phyloP scores from a whole-genome alignment of 106 monocot genomes.

The Triglochin maritima region DNA sequence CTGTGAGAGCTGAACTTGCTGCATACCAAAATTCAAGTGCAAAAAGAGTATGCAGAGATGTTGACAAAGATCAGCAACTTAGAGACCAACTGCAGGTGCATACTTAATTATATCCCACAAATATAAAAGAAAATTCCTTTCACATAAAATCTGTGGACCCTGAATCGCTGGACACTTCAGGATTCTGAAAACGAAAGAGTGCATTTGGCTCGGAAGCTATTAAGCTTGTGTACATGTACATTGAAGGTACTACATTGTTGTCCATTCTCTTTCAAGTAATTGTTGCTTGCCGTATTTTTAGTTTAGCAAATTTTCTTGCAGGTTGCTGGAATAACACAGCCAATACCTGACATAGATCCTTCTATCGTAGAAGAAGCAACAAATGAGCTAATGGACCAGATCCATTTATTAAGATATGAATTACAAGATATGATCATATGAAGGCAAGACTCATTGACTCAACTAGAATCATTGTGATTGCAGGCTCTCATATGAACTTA shows the following conservation, averaged over 20 bases:
- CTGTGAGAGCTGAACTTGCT: slow-evolving; percentile 58
- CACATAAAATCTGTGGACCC: background rate
- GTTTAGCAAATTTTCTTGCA: slow-evolving; percentile 7
- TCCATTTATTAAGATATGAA: slow-evolving; percentile 34
- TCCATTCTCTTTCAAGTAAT: background rate
- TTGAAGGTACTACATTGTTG: slow-evolving; percentile 28
- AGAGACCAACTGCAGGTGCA: slow-evolving; percentile 38
- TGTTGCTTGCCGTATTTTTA: background rate
- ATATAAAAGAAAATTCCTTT: background rate
- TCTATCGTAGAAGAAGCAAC: slow-evolving; percentile 40
- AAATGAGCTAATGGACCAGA: slow-evolving; percentile 18
- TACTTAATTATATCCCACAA: background rate
- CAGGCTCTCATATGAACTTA: no score
- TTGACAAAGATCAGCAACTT: slow-evolving; percentile 51
- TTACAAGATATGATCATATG: slow-evolving; percentile 39
- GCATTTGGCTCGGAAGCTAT: slow-evolving; percentile 30
- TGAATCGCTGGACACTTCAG: slow-evolving; percentile 17
- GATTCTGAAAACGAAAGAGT: slow-evolving; percentile 42
- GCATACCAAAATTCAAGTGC: slow-evolving; percentile 32
- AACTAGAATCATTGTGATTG: no score
- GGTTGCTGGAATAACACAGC: slow-evolving; percentile 42
- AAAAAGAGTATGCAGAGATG: slow-evolving; percentile 28
- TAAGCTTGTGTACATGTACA: slow-evolving; percentile 34
- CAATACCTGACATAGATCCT: slow-evolving; percentile 11
- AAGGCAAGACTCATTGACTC: slow-evolving; percentile 21